Evolutionary conservation across 2,329 filamentous ascomycete genomes (phyloP).

Genomic region (Curvularia sp.): DNA sequence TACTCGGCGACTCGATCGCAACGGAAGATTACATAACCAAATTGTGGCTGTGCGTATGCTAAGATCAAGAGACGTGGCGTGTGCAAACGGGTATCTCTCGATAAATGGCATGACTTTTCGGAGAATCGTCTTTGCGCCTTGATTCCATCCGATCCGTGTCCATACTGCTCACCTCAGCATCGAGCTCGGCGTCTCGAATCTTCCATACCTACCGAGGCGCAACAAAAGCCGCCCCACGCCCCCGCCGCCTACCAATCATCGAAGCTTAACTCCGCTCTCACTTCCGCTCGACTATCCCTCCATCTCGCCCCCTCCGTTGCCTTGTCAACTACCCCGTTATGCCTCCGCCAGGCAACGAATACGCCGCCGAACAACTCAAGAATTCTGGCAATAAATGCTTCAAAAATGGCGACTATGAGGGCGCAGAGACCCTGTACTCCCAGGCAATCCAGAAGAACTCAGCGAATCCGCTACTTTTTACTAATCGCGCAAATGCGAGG

Average conservation of each 20-base stretch:
- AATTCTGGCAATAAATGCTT: conserved; percentile 69
- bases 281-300: conserved; percentile 22
- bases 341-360: conserved; percentile 44
- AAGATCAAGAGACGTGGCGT: background rate
- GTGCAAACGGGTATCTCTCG: background rate
- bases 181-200: conserved; percentile 31
- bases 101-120: background rate
- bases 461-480: conserved; percentile 79
- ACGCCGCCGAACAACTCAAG: conserved; percentile 57
- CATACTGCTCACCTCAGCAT: conserved; percentile 28
- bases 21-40: conserved; percentile 1
- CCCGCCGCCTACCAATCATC: conserved; percentile 33
- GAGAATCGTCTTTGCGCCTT: background rate
- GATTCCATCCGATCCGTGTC: conserved; percentile 9
- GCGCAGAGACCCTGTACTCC: conserved; percentile 74
- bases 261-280: conserved; percentile 28
- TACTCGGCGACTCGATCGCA: background rate
- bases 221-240: conserved; percentile 30
- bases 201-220: conserved; percentile 25
- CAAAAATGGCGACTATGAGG: conserved; percentile 67
- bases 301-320: conserved; percentile 5
- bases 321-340: conserved; percentile 17
- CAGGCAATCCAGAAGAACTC: conserved; percentile 82
- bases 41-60: conserved; percentile 11
- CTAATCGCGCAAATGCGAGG: conserved; percentile 85